These are phyloP conservation scores for Centaurea solstitialis DNA, from an alignment of 129 eudicot genomes.

Conservation along the genomic window DNA sequence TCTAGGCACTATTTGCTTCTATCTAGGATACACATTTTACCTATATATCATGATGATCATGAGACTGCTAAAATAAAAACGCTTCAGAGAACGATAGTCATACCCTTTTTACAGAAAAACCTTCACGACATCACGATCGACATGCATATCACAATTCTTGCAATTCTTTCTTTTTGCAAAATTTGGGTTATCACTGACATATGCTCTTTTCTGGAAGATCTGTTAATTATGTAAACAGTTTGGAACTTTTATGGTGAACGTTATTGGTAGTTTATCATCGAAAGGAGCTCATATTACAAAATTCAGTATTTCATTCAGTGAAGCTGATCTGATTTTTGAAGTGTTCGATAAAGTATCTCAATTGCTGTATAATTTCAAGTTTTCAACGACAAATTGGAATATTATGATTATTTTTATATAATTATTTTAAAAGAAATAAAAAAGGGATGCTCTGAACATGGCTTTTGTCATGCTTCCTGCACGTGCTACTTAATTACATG, in stretches of 20 bases:
- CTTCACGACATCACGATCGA: background rate
- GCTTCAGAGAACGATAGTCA: background rate
- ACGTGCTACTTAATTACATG: background rate
- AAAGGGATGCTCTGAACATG: background rate
- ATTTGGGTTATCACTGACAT: background rate
- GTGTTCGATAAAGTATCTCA: background rate
- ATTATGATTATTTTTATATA: background rate
- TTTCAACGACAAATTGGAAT: background rate
- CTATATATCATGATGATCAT: background rate
- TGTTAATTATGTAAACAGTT: background rate
- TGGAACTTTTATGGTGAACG: background rate
- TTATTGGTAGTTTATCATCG: background rate
- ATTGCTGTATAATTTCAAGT: background rate
- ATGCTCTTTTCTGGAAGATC: background rate
- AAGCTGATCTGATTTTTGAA: background rate
- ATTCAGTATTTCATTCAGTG: background rate
- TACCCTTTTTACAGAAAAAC: background rate
- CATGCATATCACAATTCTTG: background rate
- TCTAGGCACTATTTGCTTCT: background rate
- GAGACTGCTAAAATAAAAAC: background rate
- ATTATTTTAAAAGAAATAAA: background rate
- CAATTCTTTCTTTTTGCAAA: background rate
- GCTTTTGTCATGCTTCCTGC: constrained; percentile 15
- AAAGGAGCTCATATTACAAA: background rate
- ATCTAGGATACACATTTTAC: background rate